These are phyloP conservation scores for Nicotiana tabacum DNA, from an alignment of 257 asterid genomes.

Conservation along the genomic window DNA sequence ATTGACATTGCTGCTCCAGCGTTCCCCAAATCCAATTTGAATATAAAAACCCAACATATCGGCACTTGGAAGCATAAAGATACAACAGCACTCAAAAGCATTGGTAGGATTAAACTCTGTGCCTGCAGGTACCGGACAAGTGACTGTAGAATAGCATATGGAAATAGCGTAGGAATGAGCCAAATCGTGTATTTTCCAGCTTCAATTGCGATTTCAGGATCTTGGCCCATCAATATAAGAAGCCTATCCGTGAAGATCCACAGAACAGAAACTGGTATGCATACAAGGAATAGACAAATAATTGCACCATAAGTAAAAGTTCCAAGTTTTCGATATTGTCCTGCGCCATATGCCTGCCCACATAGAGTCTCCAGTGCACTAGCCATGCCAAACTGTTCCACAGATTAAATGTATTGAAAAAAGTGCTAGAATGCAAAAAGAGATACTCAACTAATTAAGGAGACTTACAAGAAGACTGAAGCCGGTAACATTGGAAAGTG, in stretches of 20 bases:
- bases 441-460: background rate
- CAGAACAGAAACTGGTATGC: conserved; percentile 53
- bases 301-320: conserved; percentile 44
- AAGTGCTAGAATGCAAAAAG: background rate
- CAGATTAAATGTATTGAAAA: background rate
- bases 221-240: conserved; percentile 56
- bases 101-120: conserved; percentile 70
- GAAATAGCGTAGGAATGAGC: conserved; percentile 68
- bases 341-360: conserved; percentile 89
- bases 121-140: conserved; percentile 62
- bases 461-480: conserved; percentile 39
- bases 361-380: conserved; percentile 86
- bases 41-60: conserved; percentile 61
- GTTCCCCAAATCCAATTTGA: conserved; percentile 50
- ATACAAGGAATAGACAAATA: conserved; percentile 48
- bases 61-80: conserved; percentile 56
- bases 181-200: conserved; percentile 60
- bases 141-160: conserved; percentile 68
- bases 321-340: conserved; percentile 60
- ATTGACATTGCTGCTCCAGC: conserved; percentile 71
- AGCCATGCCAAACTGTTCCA: conserved; percentile 71
- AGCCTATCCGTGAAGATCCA: conserved; percentile 60
- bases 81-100: conserved; percentile 59
- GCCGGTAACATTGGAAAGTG: conserved; percentile 53
- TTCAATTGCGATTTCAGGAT: conserved; percentile 53